phyloP scores from a whole-genome alignment of 768 basidiomycete genomes.

The Pholiota conissans region DNA sequence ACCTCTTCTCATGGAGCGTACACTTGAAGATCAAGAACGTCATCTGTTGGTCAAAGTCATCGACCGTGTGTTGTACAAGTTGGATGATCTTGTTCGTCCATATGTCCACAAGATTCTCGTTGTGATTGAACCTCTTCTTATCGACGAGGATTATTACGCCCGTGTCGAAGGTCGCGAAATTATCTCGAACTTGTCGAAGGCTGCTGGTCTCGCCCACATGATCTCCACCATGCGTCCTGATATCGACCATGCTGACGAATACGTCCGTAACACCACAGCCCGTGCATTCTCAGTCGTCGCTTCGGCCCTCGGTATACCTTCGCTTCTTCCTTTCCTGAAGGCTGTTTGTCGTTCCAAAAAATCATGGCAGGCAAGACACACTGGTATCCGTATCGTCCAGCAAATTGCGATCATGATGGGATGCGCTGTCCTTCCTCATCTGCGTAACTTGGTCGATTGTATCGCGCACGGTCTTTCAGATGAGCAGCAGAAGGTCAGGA shows the following conservation, averaged over 20 bases:
- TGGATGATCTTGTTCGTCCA: constrained; percentile 97
- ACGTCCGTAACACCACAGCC: constrained; percentile 98
- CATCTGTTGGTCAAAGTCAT: constrained; percentile 99
- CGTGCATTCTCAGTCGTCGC: constrained; percentile 99
- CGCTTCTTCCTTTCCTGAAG: constrained; percentile 96
- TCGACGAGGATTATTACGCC: constrained; percentile 96
- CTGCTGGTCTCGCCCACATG: constrained; percentile 99
- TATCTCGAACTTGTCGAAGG: constrained; percentile 97
- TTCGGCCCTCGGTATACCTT: constrained; percentile 96
- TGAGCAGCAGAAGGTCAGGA: constrained; percentile 94
- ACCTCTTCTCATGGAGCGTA: constrained; percentile 96
- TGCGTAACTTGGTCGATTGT: constrained; percentile 94
- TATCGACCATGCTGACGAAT: constrained; percentile 99
- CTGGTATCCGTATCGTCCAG: constrained; percentile 98
- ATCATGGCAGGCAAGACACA: constrained; percentile 99
- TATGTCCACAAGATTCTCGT: constrained; percentile 99
- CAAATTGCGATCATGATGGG: constrained; percentile 99
- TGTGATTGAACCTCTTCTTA: constrained; percentile 97
- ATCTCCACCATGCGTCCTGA: constrained; percentile 99
- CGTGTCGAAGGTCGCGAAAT: constrained; percentile 99
- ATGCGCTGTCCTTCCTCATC: constrained; percentile 94
- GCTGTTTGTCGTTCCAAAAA: constrained; percentile 99
- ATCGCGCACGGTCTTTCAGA: constrained; percentile 92
- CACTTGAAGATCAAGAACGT: constrained; percentile 97
- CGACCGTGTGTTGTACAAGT: constrained; percentile 97